phyloP scores from a whole-genome alignment of 345 rosid species.

The Geranium brycei region DNA sequence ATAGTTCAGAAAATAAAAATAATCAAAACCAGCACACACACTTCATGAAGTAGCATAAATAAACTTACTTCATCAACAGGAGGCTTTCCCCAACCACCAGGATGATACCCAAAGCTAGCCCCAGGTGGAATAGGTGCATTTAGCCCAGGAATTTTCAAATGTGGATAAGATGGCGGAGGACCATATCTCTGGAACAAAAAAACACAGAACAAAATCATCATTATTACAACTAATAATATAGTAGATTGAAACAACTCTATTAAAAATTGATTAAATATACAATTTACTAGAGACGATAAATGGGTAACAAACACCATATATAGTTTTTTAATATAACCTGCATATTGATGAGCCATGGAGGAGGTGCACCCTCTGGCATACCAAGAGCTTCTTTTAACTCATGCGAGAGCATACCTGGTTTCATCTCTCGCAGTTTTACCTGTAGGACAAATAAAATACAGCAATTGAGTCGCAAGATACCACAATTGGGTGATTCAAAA shows the following conservation, averaged over 20 bases:
- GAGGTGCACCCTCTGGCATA: conserved; percentile 98
- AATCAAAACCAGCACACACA: neutral
- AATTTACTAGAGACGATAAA: no score
- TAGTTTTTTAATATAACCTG: conserved; percentile 45
- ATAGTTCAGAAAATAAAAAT: neutral
- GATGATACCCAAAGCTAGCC: conserved; percentile 92
- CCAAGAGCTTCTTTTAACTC: conserved; percentile 95
- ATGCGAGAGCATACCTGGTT: conserved; percentile 79
- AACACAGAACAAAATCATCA: neutral
- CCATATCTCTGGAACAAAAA: conserved; percentile 70
- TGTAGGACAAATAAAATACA: conserved; percentile 14
- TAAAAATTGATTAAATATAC: no score
- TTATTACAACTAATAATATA: no score
- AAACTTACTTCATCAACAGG: conserved; percentile 88
- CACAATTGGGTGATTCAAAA: neutral
- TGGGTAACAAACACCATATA: neutral
- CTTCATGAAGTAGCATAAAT: conserved; percentile 1
- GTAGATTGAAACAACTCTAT: no score
- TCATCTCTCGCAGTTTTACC: conserved; percentile 96
- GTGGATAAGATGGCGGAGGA: conserved; percentile 97
- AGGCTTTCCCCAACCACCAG: conserved; percentile 99
- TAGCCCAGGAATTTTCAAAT: conserved; percentile 87
- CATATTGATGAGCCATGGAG: conserved; percentile 98
- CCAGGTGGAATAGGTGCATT: conserved; percentile 97
- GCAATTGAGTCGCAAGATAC: neutral